A percentile compares a stretch with the other conserved stretches of the same genome.
phyloP scores from a whole-genome alignment of 441 rosid species.

The Brassica hybrid region DNA sequence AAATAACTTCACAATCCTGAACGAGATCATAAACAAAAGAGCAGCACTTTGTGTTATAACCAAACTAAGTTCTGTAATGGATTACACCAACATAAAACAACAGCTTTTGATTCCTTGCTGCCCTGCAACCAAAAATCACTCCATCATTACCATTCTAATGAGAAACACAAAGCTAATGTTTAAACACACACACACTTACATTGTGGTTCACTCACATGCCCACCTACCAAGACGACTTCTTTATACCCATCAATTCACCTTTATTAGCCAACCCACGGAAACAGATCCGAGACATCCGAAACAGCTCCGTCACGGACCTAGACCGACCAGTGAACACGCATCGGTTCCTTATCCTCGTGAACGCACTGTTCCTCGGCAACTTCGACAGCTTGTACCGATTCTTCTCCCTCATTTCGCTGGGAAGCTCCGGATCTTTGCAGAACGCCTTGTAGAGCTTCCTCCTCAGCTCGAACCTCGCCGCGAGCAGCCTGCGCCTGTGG shows the following conservation, averaged over 20 bases:
- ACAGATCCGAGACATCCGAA: conserved; percentile 43
- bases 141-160: not conserved
- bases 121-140: conserved; percentile 10
- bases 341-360: conserved; percentile 39
- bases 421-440: conserved; percentile 43
- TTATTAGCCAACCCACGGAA: conserved; percentile 42
- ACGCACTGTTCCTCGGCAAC: conserved; percentile 47
- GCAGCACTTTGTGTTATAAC: conserved; percentile 6
- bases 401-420: conserved; percentile 45
- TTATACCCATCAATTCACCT: conserved; percentile 39
- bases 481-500: conserved; percentile 40
- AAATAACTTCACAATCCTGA: conserved; percentile 11
- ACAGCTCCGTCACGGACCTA: conserved; percentile 40
- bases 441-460: conserved; percentile 41
- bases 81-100: too few species aligned
- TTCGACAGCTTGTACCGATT: conserved; percentile 47
- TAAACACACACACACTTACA: not conserved
- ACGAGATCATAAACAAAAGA: not conserved
- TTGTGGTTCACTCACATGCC: not conserved
- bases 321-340: conserved; percentile 46
- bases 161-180: not conserved
- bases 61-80: conserved; percentile 26
- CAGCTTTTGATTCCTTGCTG: too few species aligned
- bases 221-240: conserved; percentile 40
- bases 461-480: conserved; percentile 38